Percentiles rank a stretch among this genome's conserved stretches.
phyloP scores from a whole-genome alignment of 768 basidiomycete genomes.

The Lenzites betulinus region DNA sequence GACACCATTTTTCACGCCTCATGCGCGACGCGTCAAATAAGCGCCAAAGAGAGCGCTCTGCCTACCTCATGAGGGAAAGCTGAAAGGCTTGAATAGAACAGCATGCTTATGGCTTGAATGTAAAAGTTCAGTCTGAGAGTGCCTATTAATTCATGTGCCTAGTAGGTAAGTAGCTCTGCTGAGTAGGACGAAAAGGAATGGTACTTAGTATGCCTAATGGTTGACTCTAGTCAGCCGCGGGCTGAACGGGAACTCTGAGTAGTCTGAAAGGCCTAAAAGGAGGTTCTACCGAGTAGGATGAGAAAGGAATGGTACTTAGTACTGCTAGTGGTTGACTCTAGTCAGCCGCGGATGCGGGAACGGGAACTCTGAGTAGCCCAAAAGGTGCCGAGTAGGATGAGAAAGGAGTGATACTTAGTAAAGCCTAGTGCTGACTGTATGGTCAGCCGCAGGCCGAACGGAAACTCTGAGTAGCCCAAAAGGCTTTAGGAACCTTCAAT shows the following conservation, averaged over 20 bases:
- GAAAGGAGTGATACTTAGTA: slow-evolving; percentile 2
- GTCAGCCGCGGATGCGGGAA: background rate
- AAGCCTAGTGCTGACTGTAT: slow-evolving; percentile 12
- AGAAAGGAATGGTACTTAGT: background rate
- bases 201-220: background rate
- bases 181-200: background rate
- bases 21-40: slow-evolving; percentile 27
- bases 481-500: background rate
- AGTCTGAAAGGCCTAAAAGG: background rate
- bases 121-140: background rate
- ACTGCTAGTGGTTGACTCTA: background rate
- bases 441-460: background rate
- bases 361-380: background rate
- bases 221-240: background rate
- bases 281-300: background rate
- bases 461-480: slow-evolving; percentile 16
- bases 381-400: background rate
- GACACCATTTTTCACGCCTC: slow-evolving; percentile 34
- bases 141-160: slow-evolving; percentile 3
- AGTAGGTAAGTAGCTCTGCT: slow-evolving; percentile 7
- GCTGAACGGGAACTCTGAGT: slow-evolving; percentile 2
- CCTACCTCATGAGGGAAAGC: slow-evolving; percentile 36
- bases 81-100: slow-evolving; percentile 25
- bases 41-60: slow-evolving; percentile 30
- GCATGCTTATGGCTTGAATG: background rate